Conservation (phyloP, 1,284 basidiomycete species). For the Melampsora larici-populina region DNA sequence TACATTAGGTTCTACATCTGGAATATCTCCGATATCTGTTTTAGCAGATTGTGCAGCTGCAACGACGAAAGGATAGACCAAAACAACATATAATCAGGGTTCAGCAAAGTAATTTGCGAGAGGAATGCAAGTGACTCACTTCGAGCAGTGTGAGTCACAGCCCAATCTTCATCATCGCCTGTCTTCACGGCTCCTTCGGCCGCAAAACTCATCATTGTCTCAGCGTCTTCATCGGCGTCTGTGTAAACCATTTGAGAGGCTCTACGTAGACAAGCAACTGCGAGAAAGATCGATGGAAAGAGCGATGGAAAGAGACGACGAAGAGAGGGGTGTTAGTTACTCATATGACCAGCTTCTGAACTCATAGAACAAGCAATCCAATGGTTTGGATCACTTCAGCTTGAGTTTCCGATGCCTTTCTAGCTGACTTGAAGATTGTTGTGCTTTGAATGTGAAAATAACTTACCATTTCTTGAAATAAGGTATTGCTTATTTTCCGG, state of each 20-base stretch:
- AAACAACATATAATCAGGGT: neutral
- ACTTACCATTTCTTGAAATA: constrained; percentile 71
- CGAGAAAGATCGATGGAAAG: neutral
- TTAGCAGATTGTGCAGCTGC: constrained; percentile 23
- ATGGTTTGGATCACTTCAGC: neutral
- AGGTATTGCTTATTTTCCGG: constrained; percentile 95
- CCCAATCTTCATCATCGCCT: constrained; percentile 45
- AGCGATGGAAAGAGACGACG: too few relatives aligned
- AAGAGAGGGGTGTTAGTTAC: neutral
- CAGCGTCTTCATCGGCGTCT: constrained; percentile 88
- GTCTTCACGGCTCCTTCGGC: constrained; percentile 57
- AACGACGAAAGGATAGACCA: neutral
- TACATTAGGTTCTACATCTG: constrained; percentile 64
- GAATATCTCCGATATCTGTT: constrained; percentile 71
- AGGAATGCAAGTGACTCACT: neutral
- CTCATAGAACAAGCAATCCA: too few relatives aligned
- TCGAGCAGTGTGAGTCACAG: constrained; percentile 39
- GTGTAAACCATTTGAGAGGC: constrained; percentile 88
- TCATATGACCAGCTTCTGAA: too few relatives aligned
- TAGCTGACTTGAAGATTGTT: too few relatives aligned
- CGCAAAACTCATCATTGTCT: constrained; percentile 67
- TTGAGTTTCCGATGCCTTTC: neutral
- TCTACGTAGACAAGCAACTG: constrained; percentile 83
- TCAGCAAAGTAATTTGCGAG: neutral
- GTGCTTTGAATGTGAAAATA: neutral